These are phyloP conservation scores for Plasmodium yoelii DNA, from an alignment of 169 alveolate species.

Conservation along the genomic window DNA sequence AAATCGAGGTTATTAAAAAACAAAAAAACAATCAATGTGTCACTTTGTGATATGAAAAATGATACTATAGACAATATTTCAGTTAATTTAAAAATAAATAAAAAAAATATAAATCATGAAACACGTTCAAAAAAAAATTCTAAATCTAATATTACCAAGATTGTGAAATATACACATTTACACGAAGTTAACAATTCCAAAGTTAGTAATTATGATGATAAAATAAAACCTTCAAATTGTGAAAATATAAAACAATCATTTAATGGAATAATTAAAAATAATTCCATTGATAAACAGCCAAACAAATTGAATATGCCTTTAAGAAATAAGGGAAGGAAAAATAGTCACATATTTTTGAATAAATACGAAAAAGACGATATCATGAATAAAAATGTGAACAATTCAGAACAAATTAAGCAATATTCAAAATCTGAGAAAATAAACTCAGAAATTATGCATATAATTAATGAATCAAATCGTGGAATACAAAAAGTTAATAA, in stretches of 20 bases:
- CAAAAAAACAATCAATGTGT: constrained; percentile 7
- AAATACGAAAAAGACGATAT: not conserved
- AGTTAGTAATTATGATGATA: too few relatives aligned
- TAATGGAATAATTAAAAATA: not conserved
- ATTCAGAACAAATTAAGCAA: constrained; percentile 8
- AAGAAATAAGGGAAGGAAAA: not conserved
- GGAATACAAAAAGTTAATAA: constrained; percentile 5
- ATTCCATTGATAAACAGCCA: not conserved
- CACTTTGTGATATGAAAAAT: constrained; percentile 18
- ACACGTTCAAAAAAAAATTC: too few relatives aligned
- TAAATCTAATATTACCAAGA: too few relatives aligned
- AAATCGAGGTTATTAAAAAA: constrained; percentile 42
- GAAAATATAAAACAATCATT: too few relatives aligned
- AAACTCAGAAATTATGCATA: not conserved
- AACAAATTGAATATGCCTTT: not conserved
- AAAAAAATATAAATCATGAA: not conserved
- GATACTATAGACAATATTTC: constrained; percentile 10
- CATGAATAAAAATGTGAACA: not conserved
- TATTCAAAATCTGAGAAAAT: constrained; percentile 7
- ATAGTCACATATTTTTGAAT: not conserved
- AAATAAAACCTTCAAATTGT: too few relatives aligned
- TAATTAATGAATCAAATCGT: not conserved
- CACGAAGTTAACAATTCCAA: too few relatives aligned
- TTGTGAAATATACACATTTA: too few relatives aligned
- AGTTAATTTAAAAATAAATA: constrained; percentile 46